These are phyloP conservation scores for Amyloporia xantha DNA, from an alignment of 768 basidiomycete species.

Conservation along the genomic window DNA sequence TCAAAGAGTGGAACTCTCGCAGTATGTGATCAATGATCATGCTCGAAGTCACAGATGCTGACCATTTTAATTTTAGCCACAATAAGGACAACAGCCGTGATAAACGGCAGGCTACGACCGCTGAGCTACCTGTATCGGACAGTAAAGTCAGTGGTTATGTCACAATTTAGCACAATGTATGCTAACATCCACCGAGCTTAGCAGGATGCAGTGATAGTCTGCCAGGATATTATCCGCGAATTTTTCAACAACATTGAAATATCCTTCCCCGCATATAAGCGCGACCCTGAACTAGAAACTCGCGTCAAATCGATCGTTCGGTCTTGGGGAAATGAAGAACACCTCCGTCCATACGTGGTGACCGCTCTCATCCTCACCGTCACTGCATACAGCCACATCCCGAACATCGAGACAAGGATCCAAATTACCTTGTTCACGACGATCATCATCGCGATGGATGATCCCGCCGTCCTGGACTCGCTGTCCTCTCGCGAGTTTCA, in stretches of 20 bases:
- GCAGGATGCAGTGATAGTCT: not conserved
- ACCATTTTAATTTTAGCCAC: no score
- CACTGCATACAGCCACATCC: conserved; percentile 11
- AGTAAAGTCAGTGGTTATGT: no score
- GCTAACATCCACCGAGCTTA: no score
- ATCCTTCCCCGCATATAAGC: not conserved
- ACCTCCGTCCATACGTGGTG: conserved; percentile 1
- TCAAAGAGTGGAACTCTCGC: no score
- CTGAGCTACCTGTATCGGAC: no score
- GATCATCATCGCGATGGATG: conserved; percentile 32
- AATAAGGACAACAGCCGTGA: no score
- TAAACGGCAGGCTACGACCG: no score
- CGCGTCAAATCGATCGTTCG: not conserved
- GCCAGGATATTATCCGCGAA: not conserved
- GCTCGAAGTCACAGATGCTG: no score
- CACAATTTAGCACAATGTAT: no score
- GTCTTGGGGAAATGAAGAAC: conserved; percentile 2
- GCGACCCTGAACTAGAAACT: conserved; percentile 1
- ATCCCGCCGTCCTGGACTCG: conserved; percentile 17
- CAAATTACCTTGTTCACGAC: conserved; percentile 36
- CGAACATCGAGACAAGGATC: conserved; percentile 21
- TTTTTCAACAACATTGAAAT: conserved; percentile 2
- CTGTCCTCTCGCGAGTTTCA: conserved; percentile 1
- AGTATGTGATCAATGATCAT: no score
- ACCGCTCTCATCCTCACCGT: conserved; percentile 4